Evolutionary conservation across 108 stramenopile genomes (phyloP).

Genomic region (Nitzschia inconspicua): DNA sequence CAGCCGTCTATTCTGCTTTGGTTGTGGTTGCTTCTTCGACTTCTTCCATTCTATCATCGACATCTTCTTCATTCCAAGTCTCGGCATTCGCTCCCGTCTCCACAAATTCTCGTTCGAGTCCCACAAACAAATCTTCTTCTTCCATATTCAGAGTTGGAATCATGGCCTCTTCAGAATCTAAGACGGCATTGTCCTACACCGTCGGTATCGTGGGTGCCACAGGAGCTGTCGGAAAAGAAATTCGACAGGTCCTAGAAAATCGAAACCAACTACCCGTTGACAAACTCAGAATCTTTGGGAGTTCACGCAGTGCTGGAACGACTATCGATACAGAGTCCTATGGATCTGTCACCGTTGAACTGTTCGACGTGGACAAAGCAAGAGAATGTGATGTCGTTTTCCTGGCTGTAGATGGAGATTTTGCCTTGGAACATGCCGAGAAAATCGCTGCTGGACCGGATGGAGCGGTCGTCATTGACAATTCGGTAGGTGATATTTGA

Average conservation of each 20-base stretch:
- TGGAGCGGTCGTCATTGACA: constrained; percentile 83
- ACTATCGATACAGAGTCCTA: constrained; percentile 69
- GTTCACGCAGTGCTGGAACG: constrained; percentile 81
- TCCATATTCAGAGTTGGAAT: too few species aligned
- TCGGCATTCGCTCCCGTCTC: constrained; percentile 4
- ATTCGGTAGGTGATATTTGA: constrained; percentile 48
- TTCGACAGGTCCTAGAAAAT: constrained; percentile 81
- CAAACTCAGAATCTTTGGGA: constrained; percentile 85
- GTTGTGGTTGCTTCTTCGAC: constrained; percentile 7
- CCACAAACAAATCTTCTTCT: not conserved
- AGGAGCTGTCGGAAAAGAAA: constrained; percentile 97
- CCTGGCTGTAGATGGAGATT: constrained; percentile 88
- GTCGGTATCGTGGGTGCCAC: constrained; percentile 97
- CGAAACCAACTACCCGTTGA: constrained; percentile 64
- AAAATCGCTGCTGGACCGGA: constrained; percentile 64
- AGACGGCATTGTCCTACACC: constrained; percentile 30
- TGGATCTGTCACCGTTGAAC: constrained; percentile 84
- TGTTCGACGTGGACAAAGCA: constrained; percentile 66
- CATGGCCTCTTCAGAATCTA: not conserved
- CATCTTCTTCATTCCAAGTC: not conserved
- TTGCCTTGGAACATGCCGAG: constrained; percentile 78
- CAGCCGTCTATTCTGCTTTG: constrained; percentile 4
- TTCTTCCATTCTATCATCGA: not conserved
- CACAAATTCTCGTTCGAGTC: not conserved
- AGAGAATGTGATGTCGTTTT: constrained; percentile 88